phyloP scores from a whole-genome alignment of 2,329 filamentous ascomycete species.

The Pseudogymnoascus sp. region DNA sequence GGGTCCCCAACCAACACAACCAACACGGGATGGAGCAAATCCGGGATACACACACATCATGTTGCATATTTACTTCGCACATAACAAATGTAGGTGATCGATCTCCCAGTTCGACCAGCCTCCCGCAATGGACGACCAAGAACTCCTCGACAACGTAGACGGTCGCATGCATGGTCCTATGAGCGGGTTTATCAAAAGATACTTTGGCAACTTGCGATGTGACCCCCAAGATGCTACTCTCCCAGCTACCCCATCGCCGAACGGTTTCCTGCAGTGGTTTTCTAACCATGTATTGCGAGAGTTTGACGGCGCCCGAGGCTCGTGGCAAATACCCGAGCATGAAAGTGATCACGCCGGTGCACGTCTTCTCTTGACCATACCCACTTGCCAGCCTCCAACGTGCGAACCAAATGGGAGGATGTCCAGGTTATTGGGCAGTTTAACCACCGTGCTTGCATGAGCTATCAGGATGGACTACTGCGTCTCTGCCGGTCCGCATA shows the following conservation, averaged over 20 bases:
- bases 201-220: constrained; percentile 13
- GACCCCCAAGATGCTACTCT: not conserved
- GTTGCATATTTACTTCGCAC: not conserved
- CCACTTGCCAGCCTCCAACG: not conserved
- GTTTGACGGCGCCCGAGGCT: not conserved
- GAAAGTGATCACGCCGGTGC: not conserved
- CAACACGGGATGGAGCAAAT: not conserved
- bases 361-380: not conserved
- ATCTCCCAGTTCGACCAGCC: not conserved
- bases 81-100: not conserved
- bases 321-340: not conserved
- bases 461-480: not conserved
- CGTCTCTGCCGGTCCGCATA: not conserved
- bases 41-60: not conserved
- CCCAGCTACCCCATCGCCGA: not conserved
- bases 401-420: not conserved
- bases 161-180: constrained; percentile 22
- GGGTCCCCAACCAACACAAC: not conserved
- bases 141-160: constrained; percentile 21
- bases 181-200: constrained; percentile 20
- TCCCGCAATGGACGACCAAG: constrained; percentile 4
- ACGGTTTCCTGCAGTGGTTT: not conserved
- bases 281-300: not conserved
- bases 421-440: not conserved
- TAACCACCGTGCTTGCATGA: not conserved